Evolutionary conservation across 2,329 filamentous ascomycete species (phyloP).

Genomic region (Exophiala viscosa): DNA sequence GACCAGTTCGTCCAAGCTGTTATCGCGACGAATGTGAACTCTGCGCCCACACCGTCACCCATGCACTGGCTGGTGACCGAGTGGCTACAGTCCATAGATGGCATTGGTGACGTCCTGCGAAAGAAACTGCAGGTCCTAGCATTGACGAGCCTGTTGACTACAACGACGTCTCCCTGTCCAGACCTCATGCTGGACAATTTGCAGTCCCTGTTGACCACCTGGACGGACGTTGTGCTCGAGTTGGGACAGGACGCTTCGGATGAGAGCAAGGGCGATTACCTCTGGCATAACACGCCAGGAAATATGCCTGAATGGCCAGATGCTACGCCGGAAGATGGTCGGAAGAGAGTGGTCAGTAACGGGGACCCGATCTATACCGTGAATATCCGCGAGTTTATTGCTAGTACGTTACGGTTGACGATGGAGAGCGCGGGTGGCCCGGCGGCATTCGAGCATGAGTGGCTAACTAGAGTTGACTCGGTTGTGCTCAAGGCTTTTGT

Average conservation of each 20-base stretch:
- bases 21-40: conserved; percentile 31
- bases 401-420: conserved; percentile 43
- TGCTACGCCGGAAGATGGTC: conserved; percentile 40
- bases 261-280: conserved; percentile 41
- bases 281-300: conserved; percentile 35
- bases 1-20: conserved; percentile 59
- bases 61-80: conserved; percentile 45
- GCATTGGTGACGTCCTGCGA: conserved; percentile 43
- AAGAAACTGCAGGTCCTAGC: conserved; percentile 48
- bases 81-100: conserved; percentile 49
- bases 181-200: conserved; percentile 41
- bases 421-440: conserved; percentile 23
- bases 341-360: conserved; percentile 39
- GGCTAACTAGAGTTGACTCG: conserved; percentile 24
- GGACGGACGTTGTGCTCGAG: conserved; percentile 46
- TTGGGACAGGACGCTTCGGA: conserved; percentile 40
- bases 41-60: conserved; percentile 10
- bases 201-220: conserved; percentile 45
- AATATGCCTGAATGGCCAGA: conserved; percentile 34
- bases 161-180: conserved; percentile 36
- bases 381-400: conserved; percentile 44
- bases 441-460: conserved; percentile 25
- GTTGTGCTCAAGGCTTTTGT: conserved; percentile 26
- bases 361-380: conserved; percentile 42
- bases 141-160: conserved; percentile 43